These are phyloP conservation scores for Trametes villosa DNA, from an alignment of 768 basidiomycete species.

Conservation along the genomic window DNA sequence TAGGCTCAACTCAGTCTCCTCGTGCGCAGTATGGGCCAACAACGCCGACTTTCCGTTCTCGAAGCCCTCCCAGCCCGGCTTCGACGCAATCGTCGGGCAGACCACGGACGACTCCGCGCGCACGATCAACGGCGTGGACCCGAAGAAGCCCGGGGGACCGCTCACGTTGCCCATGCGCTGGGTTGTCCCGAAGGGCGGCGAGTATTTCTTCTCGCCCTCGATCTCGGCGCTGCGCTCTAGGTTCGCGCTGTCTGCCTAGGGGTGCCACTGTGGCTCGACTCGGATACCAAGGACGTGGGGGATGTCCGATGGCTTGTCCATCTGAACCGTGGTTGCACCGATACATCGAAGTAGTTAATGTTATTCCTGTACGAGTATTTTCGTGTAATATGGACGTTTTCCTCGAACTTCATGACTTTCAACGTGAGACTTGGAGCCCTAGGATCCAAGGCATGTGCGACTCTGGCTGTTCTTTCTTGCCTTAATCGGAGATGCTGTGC, in stretches of 20 bases:
- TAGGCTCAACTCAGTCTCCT: too few relatives aligned
- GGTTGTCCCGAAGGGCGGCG: conserved; percentile 36
- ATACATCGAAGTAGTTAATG: too few relatives aligned
- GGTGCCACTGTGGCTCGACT: neutral
- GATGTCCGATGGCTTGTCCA: too few relatives aligned
- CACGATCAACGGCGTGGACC: conserved; percentile 29
- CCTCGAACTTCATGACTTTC: too few relatives aligned
- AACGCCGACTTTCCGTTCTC: conserved; percentile 38
- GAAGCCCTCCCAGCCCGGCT: conserved; percentile 35
- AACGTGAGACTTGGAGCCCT: too few relatives aligned
- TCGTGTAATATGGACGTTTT: too few relatives aligned
- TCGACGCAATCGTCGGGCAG: conserved; percentile 53
- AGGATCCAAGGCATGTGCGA: too few relatives aligned
- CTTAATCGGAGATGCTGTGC: neutral
- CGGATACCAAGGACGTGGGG: too few relatives aligned
- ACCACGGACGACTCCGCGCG: conserved; percentile 13
- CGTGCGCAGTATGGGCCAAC: conserved; percentile 30
- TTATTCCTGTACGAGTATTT: too few relatives aligned
- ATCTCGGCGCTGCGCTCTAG: conserved; percentile 31
- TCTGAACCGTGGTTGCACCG: too few relatives aligned
- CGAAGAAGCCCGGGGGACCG: conserved; percentile 15
- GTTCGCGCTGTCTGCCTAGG: conserved; percentile 5
- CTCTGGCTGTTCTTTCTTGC: neutral
- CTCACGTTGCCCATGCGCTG: conserved; percentile 28
- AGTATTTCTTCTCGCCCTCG: conserved; percentile 40